Evolutionary conservation across 2,329 filamentous ascomycete species (phyloP).

Genomic region (Exophiala sp.): DNA sequence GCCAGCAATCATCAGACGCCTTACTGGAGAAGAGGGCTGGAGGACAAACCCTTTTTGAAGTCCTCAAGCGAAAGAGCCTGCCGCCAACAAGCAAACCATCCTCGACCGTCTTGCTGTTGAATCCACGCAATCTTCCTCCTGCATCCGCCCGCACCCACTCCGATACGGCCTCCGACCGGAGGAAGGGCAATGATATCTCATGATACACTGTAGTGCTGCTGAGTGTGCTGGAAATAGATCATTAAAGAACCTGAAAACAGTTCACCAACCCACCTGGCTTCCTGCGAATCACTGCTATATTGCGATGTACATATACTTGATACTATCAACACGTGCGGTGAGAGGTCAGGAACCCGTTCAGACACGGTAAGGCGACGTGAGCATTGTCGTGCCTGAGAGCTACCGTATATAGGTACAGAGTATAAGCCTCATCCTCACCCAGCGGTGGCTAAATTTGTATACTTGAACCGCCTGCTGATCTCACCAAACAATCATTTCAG

Average conservation of each 20-base stretch:
- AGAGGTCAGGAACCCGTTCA: too few relatives aligned
- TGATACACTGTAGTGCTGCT: background rate
- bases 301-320: too few relatives aligned
- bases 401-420: too few relatives aligned
- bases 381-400: too few relatives aligned
- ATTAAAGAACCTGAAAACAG: too few relatives aligned
- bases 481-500: background rate
- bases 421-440: background rate
- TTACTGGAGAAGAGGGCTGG: background rate
- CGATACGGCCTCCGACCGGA: background rate
- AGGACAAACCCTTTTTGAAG: background rate
- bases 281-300: too few relatives aligned
- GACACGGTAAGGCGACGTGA: too few relatives aligned
- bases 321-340: too few relatives aligned
- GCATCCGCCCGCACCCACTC: background rate
- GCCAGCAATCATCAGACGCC: background rate
- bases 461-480: slow-evolving; percentile 9
- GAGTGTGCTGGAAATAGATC: too few relatives aligned
- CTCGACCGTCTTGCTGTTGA: background rate
- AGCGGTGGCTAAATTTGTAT: slow-evolving; percentile 10
- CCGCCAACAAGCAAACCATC: background rate
- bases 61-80: background rate
- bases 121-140: background rate
- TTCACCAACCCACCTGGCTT: too few relatives aligned
- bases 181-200: background rate